Base-by-base conservation (phyloP, 768 basidiomycete genomes). In the Lyophyllum decastes region DNA sequence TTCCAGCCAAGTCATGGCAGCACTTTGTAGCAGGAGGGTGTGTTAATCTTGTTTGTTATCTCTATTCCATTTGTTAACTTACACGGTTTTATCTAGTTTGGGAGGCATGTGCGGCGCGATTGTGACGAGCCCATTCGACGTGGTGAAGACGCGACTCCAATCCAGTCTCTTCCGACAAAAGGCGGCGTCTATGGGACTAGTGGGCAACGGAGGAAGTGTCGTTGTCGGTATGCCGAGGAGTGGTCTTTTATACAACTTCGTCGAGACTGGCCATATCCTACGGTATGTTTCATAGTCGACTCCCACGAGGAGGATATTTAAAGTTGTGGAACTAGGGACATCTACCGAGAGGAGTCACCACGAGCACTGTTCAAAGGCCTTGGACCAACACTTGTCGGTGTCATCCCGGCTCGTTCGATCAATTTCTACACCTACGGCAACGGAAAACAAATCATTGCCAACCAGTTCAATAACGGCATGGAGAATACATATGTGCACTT, bases 381-480 rank as follows among this genome's bases (percentile, higher is more conserved):
- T 14, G 94, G 93, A 0, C 94, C 97, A 1, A 96, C 94, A 0
- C 81, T 99, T 0, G 93, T 98, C 27, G 97, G 97, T 52, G 95
- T 92, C 54, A 82, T 99, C 38, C 97, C 97, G 0, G 96, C 96
- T 0, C 87, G 95, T 53, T 95, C 95, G 3, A 98, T 98, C 76
- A 93, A 96, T 73, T 99, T 99, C 74, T 98, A 92, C 80, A 89
- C 92, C 19, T 99, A 99, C 63, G 97, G 96, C 27, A 98, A 97
- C 68, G 94, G 94, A 49, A 99, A 99, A 70, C 89, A 88, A 45
- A 73, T 96, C 55, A 90, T 97, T 50, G 95, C 97, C 21, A 78
- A 90, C 46, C 70, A 79, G 17, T 93, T 95, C 72, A 90, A 95
- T 71, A 64, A 87, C 61, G 82, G 94, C 24, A 65, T 84, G 59